A percentile compares a stretch with the other conserved stretches of the same genome.
Conservation (phyloP, 148 eudicot genomes). For the Vaccinium vitisidaea region DNA sequence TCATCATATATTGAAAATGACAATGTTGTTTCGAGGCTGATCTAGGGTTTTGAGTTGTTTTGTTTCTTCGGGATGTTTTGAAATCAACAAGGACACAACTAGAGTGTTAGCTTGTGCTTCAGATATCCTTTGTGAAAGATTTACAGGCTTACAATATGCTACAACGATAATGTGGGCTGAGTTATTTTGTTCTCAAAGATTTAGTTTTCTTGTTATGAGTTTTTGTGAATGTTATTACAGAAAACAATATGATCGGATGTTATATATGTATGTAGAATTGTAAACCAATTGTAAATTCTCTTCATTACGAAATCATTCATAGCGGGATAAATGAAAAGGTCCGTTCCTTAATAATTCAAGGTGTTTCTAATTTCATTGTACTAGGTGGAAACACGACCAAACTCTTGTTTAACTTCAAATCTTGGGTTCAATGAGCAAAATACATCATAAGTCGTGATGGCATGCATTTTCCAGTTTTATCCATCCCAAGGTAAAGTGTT, state of each 20-base stretch:
- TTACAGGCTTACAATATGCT: constrained; percentile 87
- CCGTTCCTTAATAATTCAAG: neutral
- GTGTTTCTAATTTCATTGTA: neutral
- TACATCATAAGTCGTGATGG: too few relatives aligned
- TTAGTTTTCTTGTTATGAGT: neutral
- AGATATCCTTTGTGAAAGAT: constrained; percentile 57
- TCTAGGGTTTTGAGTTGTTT: neutral
- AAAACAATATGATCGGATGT: neutral
- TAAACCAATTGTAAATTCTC: neutral
- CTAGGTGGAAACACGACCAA: too few relatives aligned
- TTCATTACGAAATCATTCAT: neutral
- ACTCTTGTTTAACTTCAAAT: too few relatives aligned
- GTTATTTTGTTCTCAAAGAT: neutral
- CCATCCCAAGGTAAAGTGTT: too few relatives aligned
- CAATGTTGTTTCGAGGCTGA: neutral
- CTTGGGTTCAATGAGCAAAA: too few relatives aligned
- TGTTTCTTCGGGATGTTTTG: constrained; percentile 64
- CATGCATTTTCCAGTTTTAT: too few relatives aligned
- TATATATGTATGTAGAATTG: neutral
- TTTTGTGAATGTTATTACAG: neutral
- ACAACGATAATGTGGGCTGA: constrained; percentile 28
- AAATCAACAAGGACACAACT: constrained; percentile 82
- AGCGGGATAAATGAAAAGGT: neutral
- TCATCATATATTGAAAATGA: neutral
- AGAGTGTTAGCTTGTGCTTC: constrained; percentile 81